Evolutionary conservation across 2,329 filamentous ascomycete genomes (phyloP), one percentile per base, ranked within the genome.

Genomic region (Verticillium zaregamsianum): DNA sequence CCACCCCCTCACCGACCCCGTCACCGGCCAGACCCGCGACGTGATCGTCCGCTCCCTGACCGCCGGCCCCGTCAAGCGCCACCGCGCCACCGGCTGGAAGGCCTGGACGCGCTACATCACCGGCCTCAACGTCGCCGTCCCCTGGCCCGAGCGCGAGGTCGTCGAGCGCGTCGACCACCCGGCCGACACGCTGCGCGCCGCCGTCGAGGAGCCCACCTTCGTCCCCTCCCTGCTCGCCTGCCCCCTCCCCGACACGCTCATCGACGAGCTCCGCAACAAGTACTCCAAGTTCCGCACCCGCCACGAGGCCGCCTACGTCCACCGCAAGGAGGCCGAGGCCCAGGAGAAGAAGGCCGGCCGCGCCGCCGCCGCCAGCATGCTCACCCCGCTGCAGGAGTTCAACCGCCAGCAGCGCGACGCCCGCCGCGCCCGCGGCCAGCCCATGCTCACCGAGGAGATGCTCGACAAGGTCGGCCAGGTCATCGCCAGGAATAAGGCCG

Each of bases 211-310:
- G 65, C 82, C 80, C 70, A 91, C 90, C 1, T 97, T 91, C 73
- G 81, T 89, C 60, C 93, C 93, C n/a, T 90, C 87, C 39, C 81
- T 98, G 28, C 80, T 93, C 32, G 80, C 84, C 17, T 84, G 90
- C 31, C 94, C 94, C 15, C 92, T 97, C 83, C 93, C 94, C 5
- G 77, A 81, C 33, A 78, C 76, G n/a, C 84, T 97, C 40, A 83
- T 96, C 66, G 88, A 97, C 73, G 94, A 98, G 80, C 81, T 98
- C 72, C 85, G 93, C 72, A 90, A 90, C 80, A 90, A 88, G 73
- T 96, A 89, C 82, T 91, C 89, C 68, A 86, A 84, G 69, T 95
- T 93, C 86, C 84, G 93, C 70, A 92, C 88, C 59, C 83, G 91
- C 57, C 92, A 96, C 77, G 90, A 93, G 65, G 79, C 84, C 55